Conservation (phyloP, 148 eudicot genomes). For the Nepenthes gracilis region DNA sequence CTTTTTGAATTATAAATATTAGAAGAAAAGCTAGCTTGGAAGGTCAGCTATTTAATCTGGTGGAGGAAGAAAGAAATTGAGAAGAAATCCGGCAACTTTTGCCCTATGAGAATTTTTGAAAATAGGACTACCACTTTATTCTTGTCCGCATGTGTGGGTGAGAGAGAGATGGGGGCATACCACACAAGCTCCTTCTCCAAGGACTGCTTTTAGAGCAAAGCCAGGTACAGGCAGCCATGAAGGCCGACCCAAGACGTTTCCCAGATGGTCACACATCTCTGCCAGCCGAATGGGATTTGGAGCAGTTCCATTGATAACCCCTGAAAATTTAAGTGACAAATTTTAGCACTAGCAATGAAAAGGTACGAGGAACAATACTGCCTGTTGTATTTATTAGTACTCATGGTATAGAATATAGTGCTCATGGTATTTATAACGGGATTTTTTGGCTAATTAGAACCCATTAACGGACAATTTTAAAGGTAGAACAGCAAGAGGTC, state of each 20-base stretch:
- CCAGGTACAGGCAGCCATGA: slow-evolving; percentile 99
- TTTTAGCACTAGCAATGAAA: no score
- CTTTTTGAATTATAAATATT: no score
- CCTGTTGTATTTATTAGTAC: background rate
- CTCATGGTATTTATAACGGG: no score
- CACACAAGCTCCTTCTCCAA: slow-evolving; percentile 92
- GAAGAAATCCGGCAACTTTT: no score
- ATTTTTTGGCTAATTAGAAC: no score
- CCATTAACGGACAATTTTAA: no score
- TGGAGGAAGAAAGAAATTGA: no score
- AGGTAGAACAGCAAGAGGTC: no score
- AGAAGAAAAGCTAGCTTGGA: no score
- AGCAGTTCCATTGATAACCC: slow-evolving; percentile 93
- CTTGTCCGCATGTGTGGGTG: background rate
- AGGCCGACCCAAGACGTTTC: slow-evolving; percentile 74
- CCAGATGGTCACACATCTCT: slow-evolving; percentile 80
- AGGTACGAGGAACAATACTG: no score
- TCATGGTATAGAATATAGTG: background rate
- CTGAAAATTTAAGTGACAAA: slow-evolving; percentile 19
- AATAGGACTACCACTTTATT: background rate
- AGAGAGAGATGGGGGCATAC: slow-evolving; percentile 25
- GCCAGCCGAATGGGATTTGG: slow-evolving; percentile 83
- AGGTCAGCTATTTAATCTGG: no score
- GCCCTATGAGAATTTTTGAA: no score
- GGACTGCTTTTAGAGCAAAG: slow-evolving; percentile 85